These are phyloP conservation scores for Neoboletus subvelutipes DNA, from an alignment of 768 basidiomycete genomes.

Conservation along the genomic window DNA sequence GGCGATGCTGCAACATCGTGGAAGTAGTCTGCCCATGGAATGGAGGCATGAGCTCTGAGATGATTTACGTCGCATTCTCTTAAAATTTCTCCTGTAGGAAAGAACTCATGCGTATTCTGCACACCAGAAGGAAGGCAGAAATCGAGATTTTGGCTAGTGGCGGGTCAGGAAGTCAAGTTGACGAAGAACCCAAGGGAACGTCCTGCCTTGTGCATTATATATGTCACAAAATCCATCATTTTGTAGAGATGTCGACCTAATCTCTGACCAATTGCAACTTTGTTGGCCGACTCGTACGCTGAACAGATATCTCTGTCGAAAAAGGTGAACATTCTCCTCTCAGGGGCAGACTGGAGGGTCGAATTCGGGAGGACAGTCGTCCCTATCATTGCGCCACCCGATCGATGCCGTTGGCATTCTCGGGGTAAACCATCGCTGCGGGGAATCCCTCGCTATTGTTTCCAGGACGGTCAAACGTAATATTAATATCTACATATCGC, in stretches of 20 bases:
- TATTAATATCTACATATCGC: too few relatives aligned
- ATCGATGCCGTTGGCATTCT: too few relatives aligned
- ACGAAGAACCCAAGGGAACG: slow-evolving; percentile 11
- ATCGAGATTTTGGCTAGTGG: slow-evolving; percentile 63
- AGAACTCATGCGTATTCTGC: slow-evolving; percentile 79
- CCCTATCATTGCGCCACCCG: background rate
- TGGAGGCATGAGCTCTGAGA: slow-evolving; percentile 60
- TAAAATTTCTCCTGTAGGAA: slow-evolving; percentile 45
- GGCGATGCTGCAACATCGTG: slow-evolving; percentile 52
- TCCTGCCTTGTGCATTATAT: slow-evolving; percentile 28
- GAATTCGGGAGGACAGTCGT: background rate
- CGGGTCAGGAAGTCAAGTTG: background rate
- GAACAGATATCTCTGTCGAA: background rate
- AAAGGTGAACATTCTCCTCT: background rate
- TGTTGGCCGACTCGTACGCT: background rate
- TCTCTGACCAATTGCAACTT: background rate
- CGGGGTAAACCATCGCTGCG: too few relatives aligned
- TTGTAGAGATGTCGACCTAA: slow-evolving; percentile 27
- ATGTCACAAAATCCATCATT: slow-evolving; percentile 25
- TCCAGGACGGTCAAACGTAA: too few relatives aligned
- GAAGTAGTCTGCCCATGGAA: slow-evolving; percentile 44
- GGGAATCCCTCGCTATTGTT: too few relatives aligned
- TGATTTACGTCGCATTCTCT: background rate
- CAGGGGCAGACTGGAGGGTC: background rate
- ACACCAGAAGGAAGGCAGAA: slow-evolving; percentile 86